phyloP scores from a whole-genome alignment of 2,329 filamentous ascomycete genomes.

The Colletotrichum sp. region DNA sequence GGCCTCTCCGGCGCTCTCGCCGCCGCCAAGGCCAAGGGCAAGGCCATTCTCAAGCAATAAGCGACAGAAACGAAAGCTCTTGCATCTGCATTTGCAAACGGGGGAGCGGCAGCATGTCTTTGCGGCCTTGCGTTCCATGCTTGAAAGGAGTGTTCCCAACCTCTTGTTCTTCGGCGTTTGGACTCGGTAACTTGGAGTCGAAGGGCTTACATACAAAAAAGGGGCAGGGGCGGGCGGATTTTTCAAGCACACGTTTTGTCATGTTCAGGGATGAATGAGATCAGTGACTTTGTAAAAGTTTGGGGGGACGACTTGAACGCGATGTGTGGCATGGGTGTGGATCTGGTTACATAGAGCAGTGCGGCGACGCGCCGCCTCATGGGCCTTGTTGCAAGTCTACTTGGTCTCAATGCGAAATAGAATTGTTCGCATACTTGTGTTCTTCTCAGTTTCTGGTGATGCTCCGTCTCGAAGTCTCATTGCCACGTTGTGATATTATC shows the following conservation, averaged over 20 bases:
- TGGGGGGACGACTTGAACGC: not conserved
- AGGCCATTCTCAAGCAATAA: not conserved
- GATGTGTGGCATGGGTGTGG: not conserved
- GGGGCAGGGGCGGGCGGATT: not conserved
- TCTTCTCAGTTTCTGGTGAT: not conserved
- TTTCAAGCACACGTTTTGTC: not conserved
- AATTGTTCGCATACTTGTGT: not conserved
- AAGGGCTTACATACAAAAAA: not conserved
- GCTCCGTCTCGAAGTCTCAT: not conserved
- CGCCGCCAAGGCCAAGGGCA: conserved; percentile 35
- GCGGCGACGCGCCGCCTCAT: not conserved
- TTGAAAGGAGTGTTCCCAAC: not conserved
- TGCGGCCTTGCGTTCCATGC: not conserved
- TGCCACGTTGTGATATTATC: not conserved
- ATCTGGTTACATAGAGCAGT: not conserved
- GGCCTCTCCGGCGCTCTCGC: conserved; percentile 67
- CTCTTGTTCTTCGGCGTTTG: not conserved
- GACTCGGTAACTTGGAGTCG: not conserved
- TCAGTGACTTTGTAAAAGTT: not conserved
- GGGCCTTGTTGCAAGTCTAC: not conserved
- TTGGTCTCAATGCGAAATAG: not conserved
- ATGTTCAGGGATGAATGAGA: not conserved
- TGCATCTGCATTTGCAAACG: not conserved
- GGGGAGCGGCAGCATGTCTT: not conserved
- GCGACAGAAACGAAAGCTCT: not conserved